Percentiles rank a stretch among this genome's conserved stretches.
These are phyloP conservation scores for Iris macrosiphon DNA, from an alignment of 106 monocot species.

Conservation along the genomic window DNA sequence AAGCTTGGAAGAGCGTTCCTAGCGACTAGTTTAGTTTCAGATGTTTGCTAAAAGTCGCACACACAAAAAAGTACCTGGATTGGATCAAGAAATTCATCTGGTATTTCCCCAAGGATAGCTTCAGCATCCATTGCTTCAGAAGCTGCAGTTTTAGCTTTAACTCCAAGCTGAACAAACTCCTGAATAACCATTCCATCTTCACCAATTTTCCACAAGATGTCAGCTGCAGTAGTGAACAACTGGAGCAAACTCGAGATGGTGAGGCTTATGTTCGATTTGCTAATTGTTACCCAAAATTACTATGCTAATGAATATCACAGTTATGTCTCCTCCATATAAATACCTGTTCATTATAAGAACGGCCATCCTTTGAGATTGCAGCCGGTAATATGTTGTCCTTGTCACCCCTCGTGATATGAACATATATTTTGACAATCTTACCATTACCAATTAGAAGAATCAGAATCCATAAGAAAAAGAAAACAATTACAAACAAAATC, in stretches of 20 bases:
- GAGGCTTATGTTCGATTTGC: neutral
- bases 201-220: slow-evolving; percentile 83
- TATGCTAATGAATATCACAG: neutral
- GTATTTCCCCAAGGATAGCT: slow-evolving; percentile 87
- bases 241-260: slow-evolving; percentile 21
- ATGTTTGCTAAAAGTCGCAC: no score
- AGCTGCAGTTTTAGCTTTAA: slow-evolving; percentile 76
- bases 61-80: slow-evolving; percentile 79
- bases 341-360: slow-evolving; percentile 92
- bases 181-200: slow-evolving; percentile 62
- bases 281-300: neutral
- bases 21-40: no score
- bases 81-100: slow-evolving; percentile 98
- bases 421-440: slow-evolving; percentile 96
- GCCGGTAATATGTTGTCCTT: slow-evolving; percentile 64
- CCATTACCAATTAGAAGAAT: slow-evolving; percentile 9
- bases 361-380: slow-evolving; percentile 88
- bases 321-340: neutral
- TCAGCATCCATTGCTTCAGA: slow-evolving; percentile 94
- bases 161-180: slow-evolving; percentile 79
- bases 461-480: slow-evolving; percentile 5
- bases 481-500: neutral
- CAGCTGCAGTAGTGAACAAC: slow-evolving; percentile 78
- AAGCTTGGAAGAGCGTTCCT: no score
- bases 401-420: slow-evolving; percentile 93